These are phyloP conservation scores for Claviceps sp. DNA, from an alignment of 2,329 filamentous ascomycete genomes.

Conservation along the genomic window DNA sequence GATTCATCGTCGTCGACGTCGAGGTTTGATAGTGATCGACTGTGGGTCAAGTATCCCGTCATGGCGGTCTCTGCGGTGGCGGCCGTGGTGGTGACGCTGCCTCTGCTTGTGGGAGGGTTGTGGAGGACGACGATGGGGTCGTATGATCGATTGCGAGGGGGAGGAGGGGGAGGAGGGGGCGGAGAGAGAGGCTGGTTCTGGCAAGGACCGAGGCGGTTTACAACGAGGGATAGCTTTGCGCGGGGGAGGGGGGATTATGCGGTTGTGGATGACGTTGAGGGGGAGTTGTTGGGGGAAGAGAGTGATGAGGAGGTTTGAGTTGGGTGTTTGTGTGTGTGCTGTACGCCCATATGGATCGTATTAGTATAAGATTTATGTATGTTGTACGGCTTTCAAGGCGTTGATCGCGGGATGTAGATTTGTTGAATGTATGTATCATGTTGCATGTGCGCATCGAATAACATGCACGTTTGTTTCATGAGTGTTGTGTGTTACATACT, in stretches of 20 bases:
- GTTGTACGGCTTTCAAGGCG: too few species aligned
- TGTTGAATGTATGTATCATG: too few species aligned
- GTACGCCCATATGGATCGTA: too few species aligned
- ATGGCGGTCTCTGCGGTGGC: constrained; percentile 53
- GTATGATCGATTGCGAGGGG: constrained; percentile 33
- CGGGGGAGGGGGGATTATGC: constrained; percentile 78
- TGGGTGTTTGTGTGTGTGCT: too few species aligned
- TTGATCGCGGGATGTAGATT: too few species aligned
- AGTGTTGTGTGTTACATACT: too few species aligned
- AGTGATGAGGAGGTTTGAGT: constrained; percentile 69
- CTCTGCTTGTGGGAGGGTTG: constrained; percentile 57
- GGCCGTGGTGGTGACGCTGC: constrained; percentile 47
- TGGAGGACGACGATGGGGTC: constrained; percentile 51
- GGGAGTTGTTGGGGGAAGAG: constrained; percentile 84
- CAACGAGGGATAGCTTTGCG: constrained; percentile 79
- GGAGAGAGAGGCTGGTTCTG: constrained; percentile 35
- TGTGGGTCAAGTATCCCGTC: constrained; percentile 73
- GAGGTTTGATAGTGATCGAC: constrained; percentile 51
- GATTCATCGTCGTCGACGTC: constrained; percentile 36
- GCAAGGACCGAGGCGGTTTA: constrained; percentile 59
- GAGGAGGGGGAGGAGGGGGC: constrained; percentile 32
- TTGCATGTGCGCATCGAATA: too few species aligned
- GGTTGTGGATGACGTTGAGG: constrained; percentile 83
- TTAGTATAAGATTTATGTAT: too few species aligned
- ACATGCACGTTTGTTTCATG: too few species aligned